Conservation (phyloP, 2,329 filamentous ascomycete species). For the Trichoderma asperellum region DNA sequence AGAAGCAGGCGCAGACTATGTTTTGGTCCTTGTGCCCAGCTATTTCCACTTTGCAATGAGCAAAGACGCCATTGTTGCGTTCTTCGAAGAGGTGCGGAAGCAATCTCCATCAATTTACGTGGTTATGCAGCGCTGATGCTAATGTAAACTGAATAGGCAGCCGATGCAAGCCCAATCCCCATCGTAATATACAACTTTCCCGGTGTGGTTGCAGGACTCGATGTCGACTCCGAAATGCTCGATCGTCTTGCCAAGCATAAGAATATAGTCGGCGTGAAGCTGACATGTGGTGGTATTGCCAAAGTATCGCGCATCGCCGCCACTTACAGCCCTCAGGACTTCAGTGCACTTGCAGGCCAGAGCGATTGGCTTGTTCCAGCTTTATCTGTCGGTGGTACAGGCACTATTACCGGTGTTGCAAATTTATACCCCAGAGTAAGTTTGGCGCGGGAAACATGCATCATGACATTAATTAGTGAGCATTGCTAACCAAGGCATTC, state of each 20-base stretch:
- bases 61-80: constrained; percentile 53
- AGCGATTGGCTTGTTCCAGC: constrained; percentile 71
- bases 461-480: too few species aligned
- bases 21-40: constrained; percentile 69
- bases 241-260: constrained; percentile 51
- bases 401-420: constrained; percentile 65
- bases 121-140: neutral
- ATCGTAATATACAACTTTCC: constrained; percentile 76
- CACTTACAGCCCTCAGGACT: constrained; percentile 56
- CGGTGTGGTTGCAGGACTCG: constrained; percentile 66
- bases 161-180: constrained; percentile 62
- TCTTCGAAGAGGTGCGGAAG: constrained; percentile 56
- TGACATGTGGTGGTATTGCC: constrained; percentile 75
- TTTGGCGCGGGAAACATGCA: neutral
- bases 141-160: constrained; percentile 44
- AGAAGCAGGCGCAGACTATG: constrained; percentile 67
- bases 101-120: neutral
- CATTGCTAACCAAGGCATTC: neutral
- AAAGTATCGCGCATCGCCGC: constrained; percentile 67
- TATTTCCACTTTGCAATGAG: constrained; percentile 71
- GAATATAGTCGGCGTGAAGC: constrained; percentile 72
- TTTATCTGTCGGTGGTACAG: constrained; percentile 60
- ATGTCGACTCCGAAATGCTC: constrained; percentile 69
- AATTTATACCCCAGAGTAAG: constrained; percentile 62
- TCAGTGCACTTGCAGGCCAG: constrained; percentile 71